Evolutionary conservation across 176 grass and related monocot species (phyloP), one percentile per base, ranked within the genome.

Genomic region (Aegilops bicornis): DNA sequence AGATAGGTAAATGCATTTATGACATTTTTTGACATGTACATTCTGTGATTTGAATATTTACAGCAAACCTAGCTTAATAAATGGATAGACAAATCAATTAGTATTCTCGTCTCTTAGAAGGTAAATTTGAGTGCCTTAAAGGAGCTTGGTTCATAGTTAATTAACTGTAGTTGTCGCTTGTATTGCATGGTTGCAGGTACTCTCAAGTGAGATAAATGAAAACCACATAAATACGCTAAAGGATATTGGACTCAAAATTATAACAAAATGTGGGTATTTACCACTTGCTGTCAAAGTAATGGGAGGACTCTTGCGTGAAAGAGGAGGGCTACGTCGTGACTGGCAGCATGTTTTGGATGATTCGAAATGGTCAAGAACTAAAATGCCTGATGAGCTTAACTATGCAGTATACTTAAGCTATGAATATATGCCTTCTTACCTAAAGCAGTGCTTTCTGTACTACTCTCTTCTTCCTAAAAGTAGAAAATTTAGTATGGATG

Each of bases 401-500:
- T 8, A 60, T 8, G 2, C 7, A 60, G 20, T 60, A n/a, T 60
- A n/a, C 56, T n/a, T 60, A 5, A 58, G 54, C 54, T 58, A 58
- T 22, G 52, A 58, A 58, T 14, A 58, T 58, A 19, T 58, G 52
- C 17, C 52, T 58, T 14, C 52, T 19, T 58, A 58, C 0, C 7
- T 60, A 20, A 60, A 60, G 20, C 56, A 60, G 20, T 60, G 56
- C 7, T 60, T 60, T 60, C 0, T 60, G 0, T 60, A n/a, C 56
- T 60, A 60, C 2, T n/a, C 19, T 2, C 0, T 60, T 60, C 56
- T 60, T 7, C 7, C 56, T 3, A n/a, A 60, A 22, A n/a, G 6
- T n/a, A 60, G 8, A n/a, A 1, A 0, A 0, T 60, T n/a, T n/a
- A 0, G 1, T 60, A 2, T 60, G 2, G 2, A 8, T 0, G 0